Evolutionary conservation across 345 rosid species (phyloP).

Genomic region (Cardamine occulta): DNA sequence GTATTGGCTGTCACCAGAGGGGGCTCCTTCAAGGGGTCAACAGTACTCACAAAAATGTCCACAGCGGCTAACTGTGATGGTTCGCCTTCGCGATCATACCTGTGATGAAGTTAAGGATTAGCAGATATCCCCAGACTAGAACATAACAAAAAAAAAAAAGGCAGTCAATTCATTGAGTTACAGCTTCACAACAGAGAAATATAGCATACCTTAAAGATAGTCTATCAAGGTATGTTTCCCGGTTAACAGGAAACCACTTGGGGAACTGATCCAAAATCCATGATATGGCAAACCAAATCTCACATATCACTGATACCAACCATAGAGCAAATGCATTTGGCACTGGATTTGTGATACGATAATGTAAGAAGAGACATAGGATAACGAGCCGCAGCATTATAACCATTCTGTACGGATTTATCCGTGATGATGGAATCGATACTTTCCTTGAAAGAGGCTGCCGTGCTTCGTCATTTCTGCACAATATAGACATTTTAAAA

Average conservation of each 20-base stretch:
- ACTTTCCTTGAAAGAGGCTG: slow-evolving; percentile 95
- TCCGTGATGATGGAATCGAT: slow-evolving; percentile 82
- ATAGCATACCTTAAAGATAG: slow-evolving; percentile 69
- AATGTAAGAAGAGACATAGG: slow-evolving; percentile 81
- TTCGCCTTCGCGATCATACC: slow-evolving; percentile 86
- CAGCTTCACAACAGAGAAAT: slow-evolving; percentile 11
- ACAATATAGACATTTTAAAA: background rate
- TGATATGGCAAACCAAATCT: slow-evolving; percentile 94
- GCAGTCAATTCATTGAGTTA: background rate
- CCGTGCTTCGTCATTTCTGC: slow-evolving; percentile 87
- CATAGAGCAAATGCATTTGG: slow-evolving; percentile 78
- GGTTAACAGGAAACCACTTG: slow-evolving; percentile 88
- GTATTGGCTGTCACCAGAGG: slow-evolving; percentile 95
- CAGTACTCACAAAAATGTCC: slow-evolving; percentile 94
- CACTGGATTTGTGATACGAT: slow-evolving; percentile 87
- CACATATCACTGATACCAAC: slow-evolving; percentile 93
- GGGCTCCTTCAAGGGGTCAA: slow-evolving; percentile 92
- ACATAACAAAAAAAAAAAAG: background rate
- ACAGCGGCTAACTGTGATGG: slow-evolving; percentile 87
- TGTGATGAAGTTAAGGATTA: slow-evolving; percentile 34
- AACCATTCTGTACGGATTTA: slow-evolving; percentile 97
- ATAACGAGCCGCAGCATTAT: slow-evolving; percentile 82
- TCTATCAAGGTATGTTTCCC: slow-evolving; percentile 94
- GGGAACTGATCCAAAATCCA: slow-evolving; percentile 99
- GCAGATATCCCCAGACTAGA: slow-evolving; percentile 7